Evolutionary conservation across 2,329 filamentous ascomycete genomes (phyloP).

Genomic region (Colletotrichum sansevieriae): DNA sequence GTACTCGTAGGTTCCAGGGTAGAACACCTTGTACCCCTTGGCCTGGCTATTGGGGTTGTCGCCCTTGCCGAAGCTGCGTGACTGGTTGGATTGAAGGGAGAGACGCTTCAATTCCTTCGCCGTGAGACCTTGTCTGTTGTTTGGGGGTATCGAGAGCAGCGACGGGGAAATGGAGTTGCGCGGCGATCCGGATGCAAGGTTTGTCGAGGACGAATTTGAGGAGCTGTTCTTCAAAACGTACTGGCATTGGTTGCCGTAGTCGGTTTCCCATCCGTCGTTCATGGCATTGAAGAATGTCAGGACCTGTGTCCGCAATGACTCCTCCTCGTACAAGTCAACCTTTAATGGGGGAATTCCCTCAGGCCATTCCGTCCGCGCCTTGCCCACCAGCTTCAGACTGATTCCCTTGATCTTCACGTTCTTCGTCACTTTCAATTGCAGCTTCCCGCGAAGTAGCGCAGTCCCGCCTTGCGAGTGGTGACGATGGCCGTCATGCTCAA

Average conservation of each 20-base stretch:
- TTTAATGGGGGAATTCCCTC: constrained; percentile 94
- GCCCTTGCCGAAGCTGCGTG: constrained; percentile 86
- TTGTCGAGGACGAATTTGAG: constrained; percentile 53
- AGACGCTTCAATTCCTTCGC: constrained; percentile 73
- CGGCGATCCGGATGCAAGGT: constrained; percentile 40
- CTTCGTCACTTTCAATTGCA: constrained; percentile 87
- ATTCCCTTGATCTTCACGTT: constrained; percentile 94
- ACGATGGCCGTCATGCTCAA: constrained; percentile 76
- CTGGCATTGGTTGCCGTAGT: constrained; percentile 74
- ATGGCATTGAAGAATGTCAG: constrained; percentile 92
- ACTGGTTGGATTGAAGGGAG: constrained; percentile 84
- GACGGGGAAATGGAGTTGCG: constrained; percentile 41
- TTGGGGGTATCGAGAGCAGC: constrained; percentile 45
- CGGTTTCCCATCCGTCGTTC: constrained; percentile 70
- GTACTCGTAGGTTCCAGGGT: constrained; percentile 76
- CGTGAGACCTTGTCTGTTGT: constrained; percentile 50
- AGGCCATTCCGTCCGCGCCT: constrained; percentile 93
- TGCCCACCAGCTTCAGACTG: constrained; percentile 86
- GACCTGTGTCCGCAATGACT: constrained; percentile 88
- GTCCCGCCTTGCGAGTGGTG: constrained; percentile 71
- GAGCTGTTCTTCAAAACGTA: constrained; percentile 60
- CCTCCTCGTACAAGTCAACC: constrained; percentile 84
- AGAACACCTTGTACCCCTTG: constrained; percentile 89
- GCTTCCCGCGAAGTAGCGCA: constrained; percentile 85
- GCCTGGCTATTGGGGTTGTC: constrained; percentile 72